Evolutionary conservation across 306 rosid species (phyloP).

Genomic region (Quercus bicolor): DNA sequence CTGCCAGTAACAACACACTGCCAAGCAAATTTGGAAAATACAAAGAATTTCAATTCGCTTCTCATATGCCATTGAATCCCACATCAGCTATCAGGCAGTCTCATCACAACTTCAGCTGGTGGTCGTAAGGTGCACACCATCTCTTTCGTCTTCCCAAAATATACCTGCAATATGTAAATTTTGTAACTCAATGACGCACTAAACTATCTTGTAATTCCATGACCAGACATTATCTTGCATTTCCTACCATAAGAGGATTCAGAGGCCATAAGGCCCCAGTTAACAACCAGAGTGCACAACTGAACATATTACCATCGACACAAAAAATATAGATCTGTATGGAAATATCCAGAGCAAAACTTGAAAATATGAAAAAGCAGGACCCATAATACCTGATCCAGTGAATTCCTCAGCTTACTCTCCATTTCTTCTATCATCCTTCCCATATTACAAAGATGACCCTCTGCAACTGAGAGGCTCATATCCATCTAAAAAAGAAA

Average conservation of each 20-base stretch:
- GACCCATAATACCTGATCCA: slow-evolving; percentile 68
- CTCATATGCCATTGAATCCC: slow-evolving; percentile 2
- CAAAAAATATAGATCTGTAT: background rate
- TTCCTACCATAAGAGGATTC: background rate
- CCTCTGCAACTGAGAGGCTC: slow-evolving; percentile 77
- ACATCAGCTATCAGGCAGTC: slow-evolving; percentile 65
- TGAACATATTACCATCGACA: background rate
- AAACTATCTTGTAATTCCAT: background rate
- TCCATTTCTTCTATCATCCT: slow-evolving; percentile 99
- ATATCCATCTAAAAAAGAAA: slow-evolving; percentile 65
- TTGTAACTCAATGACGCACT: background rate
- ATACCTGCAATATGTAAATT: slow-evolving; percentile 52
- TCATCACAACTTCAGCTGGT: slow-evolving; percentile 77
- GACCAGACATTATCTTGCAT: background rate
- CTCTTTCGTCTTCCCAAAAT: slow-evolving; percentile 97
- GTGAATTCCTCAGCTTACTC: slow-evolving; percentile 90
- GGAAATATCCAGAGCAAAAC: background rate
- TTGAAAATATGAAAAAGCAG: background rate
- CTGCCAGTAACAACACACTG: slow-evolving; percentile 3
- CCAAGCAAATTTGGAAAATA: slow-evolving; percentile 18
- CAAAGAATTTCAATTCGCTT: background rate
- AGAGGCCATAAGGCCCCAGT: slow-evolving; percentile 1
- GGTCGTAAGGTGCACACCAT: slow-evolving; percentile 98
- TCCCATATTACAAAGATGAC: slow-evolving; percentile 97
- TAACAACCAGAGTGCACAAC: background rate